Evolutionary conservation across 1,284 basidiomycete genomes (phyloP), one percentile per base, ranked within the genome.

Genomic region (Leccinum fallax): DNA sequence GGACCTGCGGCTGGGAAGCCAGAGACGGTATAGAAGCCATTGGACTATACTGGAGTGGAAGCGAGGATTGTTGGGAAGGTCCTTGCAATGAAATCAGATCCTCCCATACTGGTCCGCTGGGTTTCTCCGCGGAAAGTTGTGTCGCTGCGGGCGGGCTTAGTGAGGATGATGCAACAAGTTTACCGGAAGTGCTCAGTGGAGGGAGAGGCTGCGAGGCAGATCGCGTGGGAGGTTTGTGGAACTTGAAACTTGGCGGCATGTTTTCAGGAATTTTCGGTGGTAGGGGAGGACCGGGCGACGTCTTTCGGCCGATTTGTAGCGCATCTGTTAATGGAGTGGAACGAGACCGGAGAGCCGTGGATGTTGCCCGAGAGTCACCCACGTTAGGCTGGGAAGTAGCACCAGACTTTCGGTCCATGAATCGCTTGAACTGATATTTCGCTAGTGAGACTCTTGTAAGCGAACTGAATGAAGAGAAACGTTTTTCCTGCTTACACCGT

Each of bases 351-450:
- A 57, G 13, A 24, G 32, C 24, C 49, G 55, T n/a, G 2, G 79
- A 69, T 13, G 75, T 70, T 32, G 82, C 81, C 61, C 79, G 74
- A 36, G 83, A 81, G 34, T 83, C 81, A 2, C 81, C 78, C 13
- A 78, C 75, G 16, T 78, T 78, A 13, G 81, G 67, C 10, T 79
- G 79, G 38, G 77, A 76, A 30, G 62, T 32, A 24, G 19, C 13
- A 9, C 51, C 65, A 62, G 59, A 63, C 52, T 62, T 72, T 66
- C 76, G 80, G 32, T 54, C 77, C 46, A 88, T 68, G 75, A 87
- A 92, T 32, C 82, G 82, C 71, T 83, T 88, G 71, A 84, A 89
- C 67, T 92, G 85, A 66, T 92, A 92, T 73, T 92, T 92, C 11
- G 84, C 90, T 92, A 65, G 30, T 24, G 24, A 24, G 24, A 24